Base-by-base conservation (phyloP, 2,329 filamentous ascomycete genomes). In the Aspergillus ibericus region DNA sequence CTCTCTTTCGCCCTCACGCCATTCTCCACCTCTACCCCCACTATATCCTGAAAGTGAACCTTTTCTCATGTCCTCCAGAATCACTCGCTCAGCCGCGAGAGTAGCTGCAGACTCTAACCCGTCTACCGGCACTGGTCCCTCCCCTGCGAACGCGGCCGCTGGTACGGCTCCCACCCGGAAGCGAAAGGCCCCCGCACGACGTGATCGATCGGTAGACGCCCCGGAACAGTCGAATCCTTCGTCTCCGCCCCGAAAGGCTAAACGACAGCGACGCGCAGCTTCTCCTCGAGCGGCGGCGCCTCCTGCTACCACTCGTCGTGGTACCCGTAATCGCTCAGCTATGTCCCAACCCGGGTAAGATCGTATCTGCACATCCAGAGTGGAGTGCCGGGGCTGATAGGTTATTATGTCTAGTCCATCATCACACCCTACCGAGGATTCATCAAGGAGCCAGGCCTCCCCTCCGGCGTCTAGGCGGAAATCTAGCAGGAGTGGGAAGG, bases 71-170 rank as follows among this genome's bases (percentile, higher is more conserved):
- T 91, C 91, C 86, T 82, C 88, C 85, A 97, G 93, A 91, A 88
- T 95, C 72, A 97, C 93, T 83, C 92, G 93, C 83, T 95, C 93
- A 72, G 89, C 93, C 78, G 90, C 93, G 82, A 92, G 92, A 83
- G 88, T 91, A 85, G 91, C 91, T 81, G 89, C 91, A 79, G 83
- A 82, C 67, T 71, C 77, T 64, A 70, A 79, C 66, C 72, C 78
- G 64, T 72, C 80, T 68, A 70, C 77, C 68, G 70, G 65, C 78
- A 60, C 72, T 73, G 63, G 68, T 72, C 63, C 71, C 71, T 62
- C 72, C 75, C 61, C 75, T 73, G 63, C 67, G 71, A 67, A 67
- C 66, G 62, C 70, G 75, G 70, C 78, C 76, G 69, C 77, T 74
- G 71, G 78, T 70, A 67, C 75, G 79, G 64, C 78, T 77, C 63